Conservation (phyloP, 2,329 filamentous ascomycete species). For the Seiridium cupressi region DNA sequence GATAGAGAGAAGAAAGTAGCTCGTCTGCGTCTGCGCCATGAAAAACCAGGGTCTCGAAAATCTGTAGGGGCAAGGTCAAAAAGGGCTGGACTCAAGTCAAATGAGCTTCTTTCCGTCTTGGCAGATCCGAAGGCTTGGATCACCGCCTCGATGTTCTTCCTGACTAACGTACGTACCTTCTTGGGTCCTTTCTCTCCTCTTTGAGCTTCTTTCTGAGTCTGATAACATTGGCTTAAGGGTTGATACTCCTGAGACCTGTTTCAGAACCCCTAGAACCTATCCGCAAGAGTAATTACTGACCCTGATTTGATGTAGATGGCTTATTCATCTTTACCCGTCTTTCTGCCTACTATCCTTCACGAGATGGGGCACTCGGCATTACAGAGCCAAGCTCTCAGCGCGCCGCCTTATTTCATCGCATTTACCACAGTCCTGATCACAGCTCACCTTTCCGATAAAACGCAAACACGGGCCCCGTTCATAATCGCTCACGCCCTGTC, state of each 20-base stretch:
- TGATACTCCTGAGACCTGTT: too few relatives aligned
- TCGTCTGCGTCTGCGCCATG: conserved; percentile 60
- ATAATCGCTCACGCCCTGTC: conserved; percentile 68
- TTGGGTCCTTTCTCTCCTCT: too few relatives aligned
- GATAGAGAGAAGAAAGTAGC: conserved; percentile 68
- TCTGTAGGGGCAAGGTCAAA: conserved; percentile 20
- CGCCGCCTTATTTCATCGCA: conserved; percentile 76
- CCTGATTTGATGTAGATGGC: conserved; percentile 48
- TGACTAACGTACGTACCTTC: conserved; percentile 55
- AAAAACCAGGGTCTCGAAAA: conserved; percentile 28
- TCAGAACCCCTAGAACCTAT: too few relatives aligned
- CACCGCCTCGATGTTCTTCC: conserved; percentile 80
- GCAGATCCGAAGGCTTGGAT: conserved; percentile 70
- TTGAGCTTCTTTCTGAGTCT: too few relatives aligned
- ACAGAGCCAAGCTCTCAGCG: conserved; percentile 73
- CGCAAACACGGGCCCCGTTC: conserved; percentile 60
- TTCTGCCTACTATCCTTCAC: conserved; percentile 76
- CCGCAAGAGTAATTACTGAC: too few relatives aligned
- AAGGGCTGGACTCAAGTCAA: conserved; percentile 42
- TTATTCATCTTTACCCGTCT: conserved; percentile 84
- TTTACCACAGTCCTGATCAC: conserved; percentile 72
- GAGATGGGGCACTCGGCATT: conserved; percentile 72
- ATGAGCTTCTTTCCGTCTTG: conserved; percentile 58
- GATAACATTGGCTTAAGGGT: too few relatives aligned
- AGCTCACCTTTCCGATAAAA: conserved; percentile 68